These are phyloP conservation scores for Coemansia sp. DNA, from an alignment of 192 early-diverging fungal genomes.

Conservation along the genomic window DNA sequence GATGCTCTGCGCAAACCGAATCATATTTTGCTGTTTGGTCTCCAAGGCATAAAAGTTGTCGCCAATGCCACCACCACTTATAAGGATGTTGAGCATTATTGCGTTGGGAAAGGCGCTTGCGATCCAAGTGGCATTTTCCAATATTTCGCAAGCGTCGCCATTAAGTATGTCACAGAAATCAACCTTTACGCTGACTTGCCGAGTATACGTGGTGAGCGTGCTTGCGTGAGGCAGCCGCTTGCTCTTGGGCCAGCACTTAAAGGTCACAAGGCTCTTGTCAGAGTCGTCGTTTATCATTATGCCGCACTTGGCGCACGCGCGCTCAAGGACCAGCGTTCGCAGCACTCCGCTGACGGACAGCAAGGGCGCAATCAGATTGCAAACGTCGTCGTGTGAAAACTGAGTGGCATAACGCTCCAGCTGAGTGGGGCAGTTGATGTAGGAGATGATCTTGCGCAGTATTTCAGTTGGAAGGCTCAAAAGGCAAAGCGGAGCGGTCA, in stretches of 20 bases:
- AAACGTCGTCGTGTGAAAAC: neutral
- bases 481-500: neutral
- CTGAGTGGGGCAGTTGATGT: neutral
- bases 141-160: neutral
- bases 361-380: neutral
- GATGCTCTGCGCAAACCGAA: neutral
- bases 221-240: neutral
- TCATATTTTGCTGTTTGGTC: neutral
- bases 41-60: constrained; percentile 3
- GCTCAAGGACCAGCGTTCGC: neutral
- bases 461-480: neutral
- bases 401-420: neutral
- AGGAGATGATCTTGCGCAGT: neutral
- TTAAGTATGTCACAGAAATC: constrained; percentile 5
- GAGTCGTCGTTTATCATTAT: neutral
- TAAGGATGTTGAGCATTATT: neutral
- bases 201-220: neutral
- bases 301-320: neutral
- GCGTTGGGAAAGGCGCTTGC: neutral
- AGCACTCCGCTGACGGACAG: neutral
- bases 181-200: neutral
- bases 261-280: neutral
- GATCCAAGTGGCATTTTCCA: constrained; percentile 1
- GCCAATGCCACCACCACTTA: neutral
- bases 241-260: constrained; percentile 1